Evolutionary conservation across 352 stramenopile species (phyloP).

Genomic region (Phytopythium chamaehyphon): DNA sequence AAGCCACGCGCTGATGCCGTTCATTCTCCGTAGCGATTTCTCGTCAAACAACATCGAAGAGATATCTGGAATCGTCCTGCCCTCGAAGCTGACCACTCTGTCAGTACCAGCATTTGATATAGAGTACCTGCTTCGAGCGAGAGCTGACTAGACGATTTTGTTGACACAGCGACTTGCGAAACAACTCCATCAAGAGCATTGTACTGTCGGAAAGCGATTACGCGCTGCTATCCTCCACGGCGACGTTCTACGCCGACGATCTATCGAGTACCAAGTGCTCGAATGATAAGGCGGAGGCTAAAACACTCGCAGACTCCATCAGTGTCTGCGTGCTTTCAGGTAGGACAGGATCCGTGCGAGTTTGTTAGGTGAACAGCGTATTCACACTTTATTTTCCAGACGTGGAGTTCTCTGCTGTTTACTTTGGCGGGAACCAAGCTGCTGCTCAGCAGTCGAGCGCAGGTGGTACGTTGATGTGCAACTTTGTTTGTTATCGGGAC

Average conservation of each 20-base stretch:
- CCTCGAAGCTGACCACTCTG: constrained; percentile 18
- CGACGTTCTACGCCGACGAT: constrained; percentile 23
- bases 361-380: not conserved
- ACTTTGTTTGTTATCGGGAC: not conserved
- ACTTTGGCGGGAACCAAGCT: constrained; percentile 1
- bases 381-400: not conserved
- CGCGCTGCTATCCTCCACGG: constrained; percentile 13
- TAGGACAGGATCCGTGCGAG: not conserved
- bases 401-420: not conserved
- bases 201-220: constrained; percentile 23
- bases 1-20: not conserved
- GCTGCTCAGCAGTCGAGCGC: not conserved
- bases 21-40: constrained; percentile 19
- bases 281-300: constrained; percentile 15
- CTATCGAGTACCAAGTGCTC: constrained; percentile 18
- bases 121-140: too few species aligned
- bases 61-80: constrained; percentile 25
- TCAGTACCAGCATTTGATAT: constrained; percentile 4
- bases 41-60: constrained; percentile 26
- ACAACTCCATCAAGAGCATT: constrained; percentile 27
- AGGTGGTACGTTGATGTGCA: not conserved
- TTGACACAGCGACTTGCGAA: constrained; percentile 23
- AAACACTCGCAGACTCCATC: constrained; percentile 19
- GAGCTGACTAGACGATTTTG: not conserved
- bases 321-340: constrained; percentile 27